Evolutionary conservation across 768 basidiomycete species (phyloP), one percentile per base, ranked within the genome.

Genomic region (Russula sp.): DNA sequence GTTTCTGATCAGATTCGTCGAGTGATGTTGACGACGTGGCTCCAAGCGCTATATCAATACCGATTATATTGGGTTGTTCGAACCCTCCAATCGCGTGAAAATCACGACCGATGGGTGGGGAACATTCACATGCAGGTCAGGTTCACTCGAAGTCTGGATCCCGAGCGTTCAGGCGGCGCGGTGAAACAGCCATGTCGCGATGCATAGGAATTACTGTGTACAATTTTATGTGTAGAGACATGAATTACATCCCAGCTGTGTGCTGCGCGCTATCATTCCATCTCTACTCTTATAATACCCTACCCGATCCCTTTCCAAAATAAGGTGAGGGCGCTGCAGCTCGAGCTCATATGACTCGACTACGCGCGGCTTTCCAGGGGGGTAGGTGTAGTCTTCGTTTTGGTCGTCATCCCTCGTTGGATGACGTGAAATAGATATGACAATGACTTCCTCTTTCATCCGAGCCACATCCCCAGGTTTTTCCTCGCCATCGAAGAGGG

Each of bases 401-500:
- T 40, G 44, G 14, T 39, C 51, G 22, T 9, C 7, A 35, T 35
- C 5, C 11, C 7, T 39, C 1, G 16, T 42, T 16, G 45, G 10
- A 27, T 11, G 5, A 6, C n/a, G n/a, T 20, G 40, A 35, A 56
- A 74, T 70, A n/a, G 70, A 68, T 62, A 73, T 68, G 6, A 76
- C 76, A 32, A 82, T 80, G 0, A 80, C 80, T 62, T 82, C 79
- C 20, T 79, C 79, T 47, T 78, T 82, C 71, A 77, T 77, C 39
- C 76, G 73, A 18, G 75, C 70, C 51, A 85, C 75, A 55, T 80
- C 78, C 39, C 75, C 67, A 9, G 68, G 62, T 42, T 62, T 76
- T 32, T 80, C 74, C 53, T 84, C 81, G 16, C 87, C 85, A 62
- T 89, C 88, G 58, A 89, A 90, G 9, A 89, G 73, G 6, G 81